Base-by-base conservation (phyloP, 768 basidiomycete species). In the Rossbeevera mucosa region DNA sequence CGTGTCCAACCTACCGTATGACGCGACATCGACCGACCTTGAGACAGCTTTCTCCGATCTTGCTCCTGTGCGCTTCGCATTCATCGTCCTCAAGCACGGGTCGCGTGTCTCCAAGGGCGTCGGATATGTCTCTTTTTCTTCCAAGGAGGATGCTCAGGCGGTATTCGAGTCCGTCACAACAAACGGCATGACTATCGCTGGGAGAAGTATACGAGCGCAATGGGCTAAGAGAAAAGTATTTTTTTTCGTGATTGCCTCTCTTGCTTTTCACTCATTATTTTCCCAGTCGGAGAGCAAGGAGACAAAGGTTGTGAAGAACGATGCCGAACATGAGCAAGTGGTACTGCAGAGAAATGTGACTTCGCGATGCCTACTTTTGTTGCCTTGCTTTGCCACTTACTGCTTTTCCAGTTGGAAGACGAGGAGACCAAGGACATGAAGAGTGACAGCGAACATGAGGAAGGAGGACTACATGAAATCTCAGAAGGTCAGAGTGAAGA, bases 31-130 rank as follows among this genome's bases (percentile, higher is more conserved):
- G 7, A 85, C 85, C 44, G 93, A 96, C 70, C 76, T 98, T 25
- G 82, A 91, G 61, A 93, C 94, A 0, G 80, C 94, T 20, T 96
- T 97, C 74, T 97, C 94, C 7, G 92, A 94, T 68, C 81, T 96
- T 57, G 96, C 93, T 1, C 96, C 96, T 25, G 89, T 99, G 14
- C 82, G 93, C 31, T 86, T 88, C 18, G 94, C 94, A 0, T 98
- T 99, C 63, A 85, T 99, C 7, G 96, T 97, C 18, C 81, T 84
- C 12, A 86, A 94, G 50, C 83, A 80, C 7, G 86, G 79, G 29
- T 80, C 82, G 1, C 82, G 83, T 16, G 72, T 80, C 5, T 94
- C 92, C 1, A 96, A 97, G 66, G 95, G 95, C 57, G 94, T 98
- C 20, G 96, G 96, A 54, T 98, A 96, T 65, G 91, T 97, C 56